phyloP scores from a whole-genome alignment of 1,284 basidiomycete species.

The Malassezia arunalokei region DNA sequence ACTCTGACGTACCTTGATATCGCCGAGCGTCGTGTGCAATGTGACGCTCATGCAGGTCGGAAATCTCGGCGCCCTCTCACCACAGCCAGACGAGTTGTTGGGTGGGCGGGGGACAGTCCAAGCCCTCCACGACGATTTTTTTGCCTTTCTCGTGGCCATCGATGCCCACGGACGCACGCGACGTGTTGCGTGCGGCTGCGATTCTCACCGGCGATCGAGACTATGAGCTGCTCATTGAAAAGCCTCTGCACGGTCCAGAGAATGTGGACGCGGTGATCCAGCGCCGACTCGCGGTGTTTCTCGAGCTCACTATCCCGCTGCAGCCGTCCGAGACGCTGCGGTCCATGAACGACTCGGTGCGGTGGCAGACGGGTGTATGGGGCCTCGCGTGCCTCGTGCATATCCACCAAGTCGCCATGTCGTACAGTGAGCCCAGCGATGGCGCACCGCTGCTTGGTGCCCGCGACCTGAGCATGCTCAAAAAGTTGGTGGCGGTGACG shows the following conservation, averaged over 20 bases:
- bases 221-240: neutral
- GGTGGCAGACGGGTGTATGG: neutral
- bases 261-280: neutral
- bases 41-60: conserved; percentile 65
- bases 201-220: conserved; percentile 14
- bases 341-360: neutral
- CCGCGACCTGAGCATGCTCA: conserved; percentile 4
- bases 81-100: too few relatives aligned
- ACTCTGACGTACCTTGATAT: conserved; percentile 64
- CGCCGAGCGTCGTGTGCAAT: conserved; percentile 80
- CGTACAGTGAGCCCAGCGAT: neutral
- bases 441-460: conserved; percentile 4
- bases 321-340: neutral
- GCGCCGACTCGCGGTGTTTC: conserved; percentile 4
- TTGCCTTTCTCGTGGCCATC: neutral
- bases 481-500: conserved; percentile 3
- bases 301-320: neutral
- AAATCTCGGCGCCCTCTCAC: too few relatives aligned
- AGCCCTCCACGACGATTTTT: neutral
- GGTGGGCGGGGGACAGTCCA: neutral
- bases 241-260: neutral
- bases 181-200: conserved; percentile 2
- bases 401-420: neutral
- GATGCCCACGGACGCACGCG: neutral
- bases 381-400: neutral